A percentile compares a stretch with the other conserved stretches of the same genome.
Conservation (phyloP, 2,329 filamentous ascomycete genomes). For the Xylaria sp. region DNA sequence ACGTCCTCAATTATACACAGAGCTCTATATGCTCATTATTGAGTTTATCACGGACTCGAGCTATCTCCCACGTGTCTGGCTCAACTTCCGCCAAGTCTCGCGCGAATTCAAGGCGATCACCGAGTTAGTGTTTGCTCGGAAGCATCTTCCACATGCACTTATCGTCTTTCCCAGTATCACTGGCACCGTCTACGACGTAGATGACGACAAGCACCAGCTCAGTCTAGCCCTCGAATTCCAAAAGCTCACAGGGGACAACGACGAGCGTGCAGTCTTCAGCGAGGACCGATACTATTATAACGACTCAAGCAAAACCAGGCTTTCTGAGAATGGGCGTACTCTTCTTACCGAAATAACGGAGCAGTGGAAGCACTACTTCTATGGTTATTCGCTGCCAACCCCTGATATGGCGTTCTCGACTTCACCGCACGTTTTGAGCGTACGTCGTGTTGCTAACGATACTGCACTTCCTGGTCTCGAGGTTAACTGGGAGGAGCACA, state of each 20-base stretch:
- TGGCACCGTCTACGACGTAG: not conserved
- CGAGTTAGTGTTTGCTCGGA: conserved; percentile 1
- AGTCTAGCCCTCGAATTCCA: not conserved
- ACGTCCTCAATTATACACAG: not conserved
- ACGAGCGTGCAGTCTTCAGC: conserved; percentile 6
- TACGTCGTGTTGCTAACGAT: not conserved
- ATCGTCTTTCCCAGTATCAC: not conserved
- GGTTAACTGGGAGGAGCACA: conserved; percentile 1
- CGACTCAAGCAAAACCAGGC: not conserved
- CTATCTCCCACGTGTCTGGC: conserved; percentile 11
- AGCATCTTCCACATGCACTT: not conserved
- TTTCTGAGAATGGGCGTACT: not conserved
- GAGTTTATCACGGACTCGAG: not conserved
- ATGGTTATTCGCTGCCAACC: not conserved
- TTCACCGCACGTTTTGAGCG: not conserved
- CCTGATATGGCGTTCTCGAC: conserved; percentile 1
- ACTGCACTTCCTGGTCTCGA: conserved; percentile 13
- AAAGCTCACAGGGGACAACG: not conserved
- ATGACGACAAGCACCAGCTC: not conserved
- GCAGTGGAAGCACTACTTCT: not conserved
- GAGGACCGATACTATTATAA: not conserved
- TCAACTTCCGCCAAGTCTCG: conserved; percentile 11
- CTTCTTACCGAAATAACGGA: not conserved
- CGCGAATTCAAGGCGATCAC: conserved; percentile 13
- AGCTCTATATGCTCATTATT: not conserved